Evolutionary conservation across 1,139 yeast genomes (phyloP), one percentile per base, ranked within the genome.

Genomic region (Geotrichum bryndzae): DNA sequence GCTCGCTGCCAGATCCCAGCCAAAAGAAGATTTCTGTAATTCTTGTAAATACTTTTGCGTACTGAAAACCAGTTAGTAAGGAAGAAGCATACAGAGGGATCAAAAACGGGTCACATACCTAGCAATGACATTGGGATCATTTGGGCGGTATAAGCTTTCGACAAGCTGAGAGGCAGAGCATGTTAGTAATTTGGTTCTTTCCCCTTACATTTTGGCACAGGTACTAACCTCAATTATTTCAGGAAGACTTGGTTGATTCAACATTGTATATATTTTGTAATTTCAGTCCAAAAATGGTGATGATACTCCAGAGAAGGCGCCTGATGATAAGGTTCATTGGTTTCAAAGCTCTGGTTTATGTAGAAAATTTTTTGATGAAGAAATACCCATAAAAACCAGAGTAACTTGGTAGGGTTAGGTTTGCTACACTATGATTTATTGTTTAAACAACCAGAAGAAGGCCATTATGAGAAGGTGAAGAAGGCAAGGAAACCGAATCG

Each of bases 11-110:
- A 85, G 70, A 27, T 73, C 70, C 75, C 81, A 80, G 1, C 86
- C 88, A 60, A 77, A 71, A 1, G 75, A 73, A 2, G 85, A 79
- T 63, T 74, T 76, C 67, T 85, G 89, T 11, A 80, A 69, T 7
- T 66, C 65, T 64, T 82, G 86, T 18, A 85, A 76, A 57, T 76
- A 72, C 23, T 75, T 73, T 65, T 85, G 89, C 18, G 80, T 67
- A 45, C 70, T 68, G 15, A 22, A 35, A 33, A 23, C 2, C 25
- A 25, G 33, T 48, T 3, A 52, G 35, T 4, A 29, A 18, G 18
- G 33, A 25, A 7, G 35, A 18, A 7, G 11, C 5, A 11, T 7
- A n/a, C 5, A 29, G 15, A 57, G 6, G 25, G 2, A 25, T 10
- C 15, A 15, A 55, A 31, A 13, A 18, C 15, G 4, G 27, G 3